Base-by-base conservation (phyloP, 345 rosid species). In the Hibiscus syriacus region DNA sequence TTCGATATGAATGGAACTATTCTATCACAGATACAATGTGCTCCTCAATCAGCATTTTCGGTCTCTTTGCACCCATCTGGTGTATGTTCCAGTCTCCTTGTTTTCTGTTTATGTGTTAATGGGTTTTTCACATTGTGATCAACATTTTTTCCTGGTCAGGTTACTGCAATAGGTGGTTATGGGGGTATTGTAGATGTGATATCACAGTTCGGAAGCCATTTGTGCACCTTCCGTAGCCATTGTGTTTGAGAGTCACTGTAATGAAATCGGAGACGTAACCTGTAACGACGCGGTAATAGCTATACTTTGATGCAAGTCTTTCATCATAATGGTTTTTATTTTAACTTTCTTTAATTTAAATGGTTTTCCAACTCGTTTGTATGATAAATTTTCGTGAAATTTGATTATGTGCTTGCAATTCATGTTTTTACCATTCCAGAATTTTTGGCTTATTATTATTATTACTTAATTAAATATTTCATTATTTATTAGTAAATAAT, bases 191-290 rank as follows among this genome's bases (percentile, higher is more conserved):
- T 94, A 16, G 99, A 91, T 66, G 80, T 94, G 52, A 86, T 94
- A 71, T 94, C 97, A 14, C 92, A 84, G 72, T 91, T 87, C 67
- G 93, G 96, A 69, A 94, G 99, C 80, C 99, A 94, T 79, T 83
- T 89, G 68, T 87, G 89, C 90, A 86, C 93, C 49, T 89, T 94
- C 70, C 80, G 81, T 64, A 88, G 89, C 83, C 77, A 81, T 76
- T 77, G 76, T 53, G 10, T 74, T 32, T 53, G 57, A 53, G 39
- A 36, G 11, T 36, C 9, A 7, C 39, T 36, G 2, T 36, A 32
- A 32, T 7, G 39, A 36, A 53, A 48, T n/a, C 17, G 6, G 25
- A 8, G 25, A 6, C 2, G 25, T 6, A 50, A 2, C 23, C 9
- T 19, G 7, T 6, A 50, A 50, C 20, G 10, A 50, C 11, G 11